phyloP scores from a whole-genome alignment of 106 monocot species.

The Dioscorea alata region DNA sequence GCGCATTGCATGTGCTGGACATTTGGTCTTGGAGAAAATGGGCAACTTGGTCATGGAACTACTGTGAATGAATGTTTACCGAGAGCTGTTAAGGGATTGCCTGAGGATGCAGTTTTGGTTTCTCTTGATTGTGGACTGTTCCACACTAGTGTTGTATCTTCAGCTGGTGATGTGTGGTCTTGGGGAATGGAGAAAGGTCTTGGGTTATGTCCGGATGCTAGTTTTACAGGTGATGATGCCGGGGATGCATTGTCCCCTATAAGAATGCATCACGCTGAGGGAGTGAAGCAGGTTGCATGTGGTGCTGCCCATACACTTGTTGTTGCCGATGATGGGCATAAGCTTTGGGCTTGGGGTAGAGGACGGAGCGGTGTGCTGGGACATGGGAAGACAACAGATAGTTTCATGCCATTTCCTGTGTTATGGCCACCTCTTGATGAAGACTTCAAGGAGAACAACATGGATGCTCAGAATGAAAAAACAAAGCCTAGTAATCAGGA shows the following conservation, averaged over 20 bases:
- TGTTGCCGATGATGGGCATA: constrained; percentile 52
- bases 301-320: constrained; percentile 83
- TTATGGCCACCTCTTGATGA: constrained; percentile 50
- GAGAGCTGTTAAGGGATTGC: constrained; percentile 35
- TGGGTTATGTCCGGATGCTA: constrained; percentile 70
- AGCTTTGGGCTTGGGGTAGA: constrained; percentile 86
- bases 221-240: constrained; percentile 30
- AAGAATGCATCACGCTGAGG: constrained; percentile 20
- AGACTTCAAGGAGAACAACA: constrained; percentile 2
- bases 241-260: constrained; percentile 62
- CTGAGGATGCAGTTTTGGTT: constrained; percentile 40
- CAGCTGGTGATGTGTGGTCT: constrained; percentile 64
- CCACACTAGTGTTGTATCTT: constrained; percentile 66
- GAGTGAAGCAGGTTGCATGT: constrained; percentile 52
- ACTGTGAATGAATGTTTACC: constrained; percentile 29
- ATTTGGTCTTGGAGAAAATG: constrained; percentile 79
- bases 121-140: constrained; percentile 81
- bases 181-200: constrained; percentile 93
- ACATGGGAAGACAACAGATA: constrained; percentile 39
- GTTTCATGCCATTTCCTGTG: constrained; percentile 46
- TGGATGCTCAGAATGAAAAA: background rate
- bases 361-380: constrained; percentile 73
- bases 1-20: constrained; percentile 70
- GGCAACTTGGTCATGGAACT: constrained; percentile 77
- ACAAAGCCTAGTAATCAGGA: background rate